Evolutionary conservation across 2,329 filamentous ascomycete genomes (phyloP), one percentile per base, ranked within the genome.

Genomic region (Ustilaginoidea virens): DNA sequence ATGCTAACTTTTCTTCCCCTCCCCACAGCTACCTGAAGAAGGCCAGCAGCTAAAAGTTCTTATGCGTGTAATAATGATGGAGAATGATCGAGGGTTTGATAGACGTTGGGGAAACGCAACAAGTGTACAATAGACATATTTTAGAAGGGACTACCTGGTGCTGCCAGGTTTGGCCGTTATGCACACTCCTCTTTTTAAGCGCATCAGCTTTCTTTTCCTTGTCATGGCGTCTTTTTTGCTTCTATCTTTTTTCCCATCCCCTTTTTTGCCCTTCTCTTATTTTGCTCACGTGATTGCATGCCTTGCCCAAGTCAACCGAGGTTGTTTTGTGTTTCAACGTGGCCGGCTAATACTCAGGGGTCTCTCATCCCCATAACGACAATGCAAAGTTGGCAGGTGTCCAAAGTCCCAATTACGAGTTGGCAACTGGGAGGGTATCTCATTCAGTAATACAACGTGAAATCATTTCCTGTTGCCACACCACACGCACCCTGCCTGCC

Each of bases 21-120:
- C 27, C 4, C 19, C 14, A 38, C 42, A 74, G 69, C 51, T 80
- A 61, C 72, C 69, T 83, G 54, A 66, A 70, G 58, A 65, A 80
- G 40, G 56, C 71, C 48, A 81, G 75, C 49, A 63, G 65, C 61
- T 83, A 81, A 63, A 66, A 19, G 32, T 23, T 23, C 25, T 37
- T 21, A 27, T 26, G 30, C 20, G 29, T 52, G 45, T 52, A 51
- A 51, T 42, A 46, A 51, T 51, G n/a, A n/a, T n/a, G n/a, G n/a
- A n/a, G n/a, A n/a, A n/a, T n/a, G n/a, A n/a, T n/a, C n/a, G n/a
- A 49, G 34, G 40, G 45, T 33, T 36, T 41, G 43, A 53, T 55
- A 55, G 53, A 55, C 47, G 22, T 25, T 15, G 43, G 44, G 41
- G 43, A 34, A 30, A 26, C 30, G 39, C 39, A 41, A 46, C 45